Percentiles rank a stretch among this genome's conserved stretches.
Evolutionary conservation across 495 filamentous ascomycete species (phyloP).

Genomic region (Aspergillus funiculosus): DNA sequence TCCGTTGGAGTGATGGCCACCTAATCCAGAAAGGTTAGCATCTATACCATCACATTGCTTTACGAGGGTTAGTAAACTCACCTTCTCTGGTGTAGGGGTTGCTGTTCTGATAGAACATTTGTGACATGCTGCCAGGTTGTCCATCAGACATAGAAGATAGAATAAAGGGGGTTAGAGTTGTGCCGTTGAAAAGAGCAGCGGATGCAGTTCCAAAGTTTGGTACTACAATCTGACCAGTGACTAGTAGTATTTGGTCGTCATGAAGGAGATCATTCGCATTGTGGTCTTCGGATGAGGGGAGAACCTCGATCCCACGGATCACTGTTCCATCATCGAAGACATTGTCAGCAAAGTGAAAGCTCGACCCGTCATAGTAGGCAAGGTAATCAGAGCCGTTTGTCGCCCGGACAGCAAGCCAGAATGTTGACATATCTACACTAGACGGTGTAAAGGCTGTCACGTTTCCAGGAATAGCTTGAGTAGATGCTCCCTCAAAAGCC

Average conservation of each 20-base stretch:
- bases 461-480: slow-evolving; percentile 62
- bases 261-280: slow-evolving; percentile 56
- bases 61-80: slow-evolving; percentile 32
- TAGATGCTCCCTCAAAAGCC: slow-evolving; percentile 54
- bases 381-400: slow-evolving; percentile 68
- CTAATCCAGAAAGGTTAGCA: slow-evolving; percentile 30
- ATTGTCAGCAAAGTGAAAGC: slow-evolving; percentile 53
- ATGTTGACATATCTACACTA: slow-evolving; percentile 54
- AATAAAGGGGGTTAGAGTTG: slow-evolving; percentile 66
- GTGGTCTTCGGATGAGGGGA: slow-evolving; percentile 63
- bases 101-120: slow-evolving; percentile 68
- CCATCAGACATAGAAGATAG: slow-evolving; percentile 62
- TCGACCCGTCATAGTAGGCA: slow-evolving; percentile 64
- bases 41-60: slow-evolving; percentile 9
- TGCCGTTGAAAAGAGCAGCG: slow-evolving; percentile 84
- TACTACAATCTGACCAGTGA: slow-evolving; percentile 73
- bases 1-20: slow-evolving; percentile 64
- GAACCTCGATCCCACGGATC: slow-evolving; percentile 75
- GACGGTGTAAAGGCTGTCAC: slow-evolving; percentile 72
- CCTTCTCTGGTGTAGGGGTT: slow-evolving; percentile 55
- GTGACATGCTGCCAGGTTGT: slow-evolving; percentile 64
- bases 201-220: slow-evolving; percentile 75
- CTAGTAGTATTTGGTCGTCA: slow-evolving; percentile 63
- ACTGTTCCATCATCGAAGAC: slow-evolving; percentile 56
- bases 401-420: slow-evolving; percentile 72